Conservation (phyloP, 495 filamentous ascomycete species). For the Pseudevernia furfuracea region DNA sequence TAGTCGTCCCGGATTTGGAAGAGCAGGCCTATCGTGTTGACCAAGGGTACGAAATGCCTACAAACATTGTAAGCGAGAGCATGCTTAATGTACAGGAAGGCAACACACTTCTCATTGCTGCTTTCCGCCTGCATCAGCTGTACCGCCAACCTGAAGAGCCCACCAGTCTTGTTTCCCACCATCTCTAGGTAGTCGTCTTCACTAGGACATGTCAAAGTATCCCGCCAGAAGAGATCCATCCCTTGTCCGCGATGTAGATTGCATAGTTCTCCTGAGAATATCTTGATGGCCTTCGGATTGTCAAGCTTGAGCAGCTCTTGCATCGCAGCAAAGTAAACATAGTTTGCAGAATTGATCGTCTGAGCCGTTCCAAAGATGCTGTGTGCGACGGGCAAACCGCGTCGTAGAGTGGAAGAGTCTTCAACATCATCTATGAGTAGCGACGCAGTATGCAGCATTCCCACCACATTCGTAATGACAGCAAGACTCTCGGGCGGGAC, state of each 20-base stretch:
- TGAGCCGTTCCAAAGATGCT: slow-evolving; percentile 91
- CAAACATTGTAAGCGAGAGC: background rate
- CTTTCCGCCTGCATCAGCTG: slow-evolving; percentile 96
- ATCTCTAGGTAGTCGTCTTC: slow-evolving; percentile 98
- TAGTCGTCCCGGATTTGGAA: slow-evolving; percentile 98
- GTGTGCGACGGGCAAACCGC: slow-evolving; percentile 88
- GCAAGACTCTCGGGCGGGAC: slow-evolving; percentile 70
- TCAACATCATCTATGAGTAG: slow-evolving; percentile 90
- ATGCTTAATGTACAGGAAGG: background rate
- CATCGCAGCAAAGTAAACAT: slow-evolving; percentile 88
- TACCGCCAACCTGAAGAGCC: slow-evolving; percentile 86
- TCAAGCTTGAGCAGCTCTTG: slow-evolving; percentile 70
- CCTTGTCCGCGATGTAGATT: slow-evolving; percentile 95
- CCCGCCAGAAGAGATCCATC: slow-evolving; percentile 96
- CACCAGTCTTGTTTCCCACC: slow-evolving; percentile 97
- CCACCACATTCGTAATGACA: slow-evolving; percentile 79
- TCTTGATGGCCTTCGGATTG: slow-evolving; percentile 61
- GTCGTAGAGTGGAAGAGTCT: slow-evolving; percentile 73
- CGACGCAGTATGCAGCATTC: slow-evolving; percentile 90
- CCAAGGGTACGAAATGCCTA: slow-evolving; percentile 73
- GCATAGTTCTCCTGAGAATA: slow-evolving; percentile 82
- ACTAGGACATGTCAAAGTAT: slow-evolving; percentile 83
- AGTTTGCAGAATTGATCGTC: slow-evolving; percentile 96
- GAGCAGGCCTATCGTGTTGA: slow-evolving; percentile 84
- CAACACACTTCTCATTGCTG: slow-evolving; percentile 43